Conservation (phyloP, 306 rosid genomes). For the Gynostemma pentaphyllum region DNA sequence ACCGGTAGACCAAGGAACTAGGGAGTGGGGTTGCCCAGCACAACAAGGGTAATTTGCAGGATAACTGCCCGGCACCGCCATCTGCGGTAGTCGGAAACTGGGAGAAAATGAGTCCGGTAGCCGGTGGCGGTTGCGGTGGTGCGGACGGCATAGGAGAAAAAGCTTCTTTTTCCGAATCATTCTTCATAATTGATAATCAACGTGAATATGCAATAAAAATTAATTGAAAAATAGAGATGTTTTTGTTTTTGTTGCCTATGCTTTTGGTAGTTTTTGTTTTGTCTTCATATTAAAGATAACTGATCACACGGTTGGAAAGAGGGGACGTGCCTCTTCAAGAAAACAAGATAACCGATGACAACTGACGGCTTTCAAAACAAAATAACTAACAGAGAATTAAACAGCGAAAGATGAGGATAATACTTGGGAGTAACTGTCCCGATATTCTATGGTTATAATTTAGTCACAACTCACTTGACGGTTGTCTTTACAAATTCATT, state of each 20-base stretch:
- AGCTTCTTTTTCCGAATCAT: not conserved
- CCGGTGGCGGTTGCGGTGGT: not conserved
- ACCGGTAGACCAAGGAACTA: constrained; percentile 38
- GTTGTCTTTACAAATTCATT: too few relatives aligned
- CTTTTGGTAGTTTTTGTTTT: not conserved
- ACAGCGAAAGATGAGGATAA: too few relatives aligned
- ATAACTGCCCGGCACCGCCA: not conserved
- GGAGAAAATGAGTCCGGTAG: not conserved
- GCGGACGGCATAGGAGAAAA: not conserved
- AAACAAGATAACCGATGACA: not conserved
- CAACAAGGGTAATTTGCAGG: not conserved
- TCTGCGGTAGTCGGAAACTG: not conserved
- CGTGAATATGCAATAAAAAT: not conserved
- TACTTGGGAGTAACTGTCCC: too few relatives aligned
- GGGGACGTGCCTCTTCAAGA: not conserved
- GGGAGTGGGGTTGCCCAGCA: constrained; percentile 6
- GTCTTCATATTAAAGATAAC: not conserved
- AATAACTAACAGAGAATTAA: too few relatives aligned
- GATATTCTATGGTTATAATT: too few relatives aligned
- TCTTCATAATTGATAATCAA: not conserved
- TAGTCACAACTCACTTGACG: too few relatives aligned
- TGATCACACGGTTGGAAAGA: not conserved
- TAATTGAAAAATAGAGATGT: too few relatives aligned
- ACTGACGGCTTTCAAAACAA: too few relatives aligned
- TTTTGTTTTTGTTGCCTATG: too few relatives aligned